Conservation (phyloP, 352 stramenopile genomes). For the Phytophthora megakarya region DNA sequence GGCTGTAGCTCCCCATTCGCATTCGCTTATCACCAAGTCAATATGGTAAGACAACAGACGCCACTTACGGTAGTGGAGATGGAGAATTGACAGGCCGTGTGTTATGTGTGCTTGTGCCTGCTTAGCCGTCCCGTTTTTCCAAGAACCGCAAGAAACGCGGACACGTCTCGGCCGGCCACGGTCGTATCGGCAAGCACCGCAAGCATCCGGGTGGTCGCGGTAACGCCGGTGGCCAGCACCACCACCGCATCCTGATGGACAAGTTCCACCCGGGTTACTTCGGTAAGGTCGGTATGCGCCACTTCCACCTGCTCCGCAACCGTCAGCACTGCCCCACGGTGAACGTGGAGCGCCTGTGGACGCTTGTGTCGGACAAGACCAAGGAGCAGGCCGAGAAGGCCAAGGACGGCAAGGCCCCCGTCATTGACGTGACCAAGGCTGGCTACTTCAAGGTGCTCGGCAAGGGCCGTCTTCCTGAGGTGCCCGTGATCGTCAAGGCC, state of each 20-base stretch:
- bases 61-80: conserved; percentile 15
- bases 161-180: conserved; percentile 99
- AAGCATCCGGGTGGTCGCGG: conserved; percentile 99
- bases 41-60: conserved; percentile 91
- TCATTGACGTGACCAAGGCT: conserved; percentile 98
- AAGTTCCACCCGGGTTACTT: conserved; percentile 99
- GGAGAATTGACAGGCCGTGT: conserved; percentile 52
- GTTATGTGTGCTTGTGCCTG: conserved; percentile 56
- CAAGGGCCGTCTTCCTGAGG: conserved; percentile 96
- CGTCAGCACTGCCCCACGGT: conserved; percentile 97
- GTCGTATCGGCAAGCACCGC: conserved; percentile 99
- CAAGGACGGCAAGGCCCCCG: conserved; percentile 97
- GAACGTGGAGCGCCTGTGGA: conserved; percentile 99
- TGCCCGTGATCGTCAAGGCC: conserved; percentile 99
- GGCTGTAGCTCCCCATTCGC: conserved; percentile 52
- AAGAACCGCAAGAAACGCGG: conserved; percentile 99
- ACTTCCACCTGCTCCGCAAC: conserved; percentile 98
- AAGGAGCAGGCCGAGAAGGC: conserved; percentile 96
- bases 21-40: conserved; percentile 91
- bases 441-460: conserved; percentile 99
- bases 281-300: conserved; percentile 99
- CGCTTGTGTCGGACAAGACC: conserved; percentile 96
- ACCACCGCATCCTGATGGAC: conserved; percentile 99
- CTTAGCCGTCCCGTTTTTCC: conserved; percentile 85
- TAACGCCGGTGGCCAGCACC: conserved; percentile 99